Base-by-base conservation (phyloP, 1,139 yeast species). In the Pichia cactophila region DNA sequence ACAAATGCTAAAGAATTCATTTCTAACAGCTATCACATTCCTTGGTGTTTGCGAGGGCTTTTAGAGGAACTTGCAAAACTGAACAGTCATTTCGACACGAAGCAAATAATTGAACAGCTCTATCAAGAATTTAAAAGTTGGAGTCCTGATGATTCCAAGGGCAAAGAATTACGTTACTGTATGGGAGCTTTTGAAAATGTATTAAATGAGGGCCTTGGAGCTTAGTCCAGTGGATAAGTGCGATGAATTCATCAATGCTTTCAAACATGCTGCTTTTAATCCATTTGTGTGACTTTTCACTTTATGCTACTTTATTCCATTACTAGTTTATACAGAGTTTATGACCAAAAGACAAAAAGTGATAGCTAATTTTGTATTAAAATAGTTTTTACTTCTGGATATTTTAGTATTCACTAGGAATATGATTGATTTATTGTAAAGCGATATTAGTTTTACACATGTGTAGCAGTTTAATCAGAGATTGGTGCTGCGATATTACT, bases 21-120 rank as follows among this genome's bases (percentile, higher is more conserved):
- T 26, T 68, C 77, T 28, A 78, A 78, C 56, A 80, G 78, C 7
- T 78, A 71, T 56, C 74, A 78, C 42, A 63, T 78, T 39, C 83
- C 83, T 2, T 78, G 83, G 83, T 78, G 83, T 57, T 62, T 78
- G 36, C 61, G 83, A 28, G 83, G 83, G 0, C 66, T 78, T 33
- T 56, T 78, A 11, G 77, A 77, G 55, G 78, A 77, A 56, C 63
- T 78, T 20, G 74, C 72, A 51, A 69, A 71, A 58, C 67, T 76
- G 12, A 69, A 75, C 10, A 69, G 69, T 49, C 74, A 78, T 57
- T 66, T 76, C 26, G 65, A 67, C 8, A 66, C 66, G 35, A 48
- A 58, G 26, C 54, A 59, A 33, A 57, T 74, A 44, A 52, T 73
- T 12, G 51, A 55, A 4, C 66, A 67, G 26, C 59, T 78, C 35